Percentiles rank a stretch among this genome's conserved stretches.
Evolutionary conservation across 179 eudicot species (phyloP).

Genomic region (Gypsophila paniculata): DNA sequence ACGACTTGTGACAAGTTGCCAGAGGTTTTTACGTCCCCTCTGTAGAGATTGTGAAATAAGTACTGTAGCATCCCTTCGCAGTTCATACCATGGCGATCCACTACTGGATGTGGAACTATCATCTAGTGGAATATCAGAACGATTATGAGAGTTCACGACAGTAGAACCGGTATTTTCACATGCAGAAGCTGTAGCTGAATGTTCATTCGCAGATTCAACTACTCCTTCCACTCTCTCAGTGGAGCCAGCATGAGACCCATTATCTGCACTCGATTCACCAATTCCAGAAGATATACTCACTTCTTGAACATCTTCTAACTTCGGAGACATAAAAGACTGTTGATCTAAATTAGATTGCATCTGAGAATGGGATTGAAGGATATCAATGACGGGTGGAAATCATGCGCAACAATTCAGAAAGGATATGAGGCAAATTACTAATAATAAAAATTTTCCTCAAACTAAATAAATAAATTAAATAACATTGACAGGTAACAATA

Average conservation of each 20-base stretch:
- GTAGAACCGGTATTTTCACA: constrained; percentile 34
- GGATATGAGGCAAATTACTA: neutral
- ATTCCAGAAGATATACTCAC: constrained; percentile 25
- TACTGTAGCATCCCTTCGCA: constrained; percentile 78
- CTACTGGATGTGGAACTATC: constrained; percentile 51
- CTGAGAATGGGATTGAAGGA: constrained; percentile 32
- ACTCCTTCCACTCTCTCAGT: constrained; percentile 31
- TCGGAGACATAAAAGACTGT: constrained; percentile 28
- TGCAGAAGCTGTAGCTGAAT: constrained; percentile 29
- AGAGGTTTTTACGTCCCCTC: constrained; percentile 80
- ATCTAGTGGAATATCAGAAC: constrained; percentile 40
- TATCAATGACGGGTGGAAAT: constrained; percentile 5
- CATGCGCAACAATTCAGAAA: neutral
- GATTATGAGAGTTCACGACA: constrained; percentile 24
- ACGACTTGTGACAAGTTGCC: constrained; percentile 91
- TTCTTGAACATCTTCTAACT: constrained; percentile 33
- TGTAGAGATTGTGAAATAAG: constrained; percentile 72
- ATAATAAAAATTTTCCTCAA: no score
- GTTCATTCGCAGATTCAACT: constrained; percentile 25
- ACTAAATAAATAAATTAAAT: no score
- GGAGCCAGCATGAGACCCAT: constrained; percentile 33
- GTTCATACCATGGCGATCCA: constrained; percentile 84
- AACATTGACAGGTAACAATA: constrained; percentile 1
- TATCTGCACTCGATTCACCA: constrained; percentile 27
- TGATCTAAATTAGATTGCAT: constrained; percentile 28